Evolutionary conservation across 257 asterid genomes (phyloP).

Genomic region (Nicotiana obtusifolia): DNA sequence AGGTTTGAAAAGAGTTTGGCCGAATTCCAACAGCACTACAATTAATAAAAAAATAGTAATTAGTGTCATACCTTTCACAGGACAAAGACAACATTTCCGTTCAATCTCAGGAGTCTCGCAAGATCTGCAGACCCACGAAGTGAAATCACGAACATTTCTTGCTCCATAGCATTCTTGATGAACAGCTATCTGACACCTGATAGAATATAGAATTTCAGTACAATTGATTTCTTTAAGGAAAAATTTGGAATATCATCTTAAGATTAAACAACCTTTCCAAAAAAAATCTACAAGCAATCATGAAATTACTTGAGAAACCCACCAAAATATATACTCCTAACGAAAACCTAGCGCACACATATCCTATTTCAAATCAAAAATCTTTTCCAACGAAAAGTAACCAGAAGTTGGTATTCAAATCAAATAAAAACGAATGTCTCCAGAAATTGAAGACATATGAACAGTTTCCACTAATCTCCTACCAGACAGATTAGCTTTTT

Average conservation of each 20-base stretch:
- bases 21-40: neutral
- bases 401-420: neutral
- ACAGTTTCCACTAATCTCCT: slow-evolving; percentile 6
- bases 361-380: slow-evolving; percentile 4
- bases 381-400: neutral
- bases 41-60: neutral
- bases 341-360: neutral
- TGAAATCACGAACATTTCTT: slow-evolving; percentile 79
- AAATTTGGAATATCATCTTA: neutral
- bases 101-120: slow-evolving; percentile 97
- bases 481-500: neutral
- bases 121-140: slow-evolving; percentile 97
- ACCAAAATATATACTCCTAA: neutral
- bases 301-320: neutral
- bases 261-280: neutral
- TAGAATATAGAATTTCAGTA: slow-evolving; percentile 13
- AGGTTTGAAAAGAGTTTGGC: slow-evolving; percentile 4
- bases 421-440: slow-evolving; percentile 1
- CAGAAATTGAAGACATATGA: neutral
- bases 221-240: neutral
- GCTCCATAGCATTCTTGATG: slow-evolving; percentile 99
- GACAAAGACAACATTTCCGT: slow-evolving; percentile 98
- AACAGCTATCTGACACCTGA: slow-evolving; percentile 97
- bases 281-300: neutral
- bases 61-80: slow-evolving; percentile 74